Evolutionary conservation across 179 eudicot genomes (phyloP).

Genomic region (Carnegiea gigantea): DNA sequence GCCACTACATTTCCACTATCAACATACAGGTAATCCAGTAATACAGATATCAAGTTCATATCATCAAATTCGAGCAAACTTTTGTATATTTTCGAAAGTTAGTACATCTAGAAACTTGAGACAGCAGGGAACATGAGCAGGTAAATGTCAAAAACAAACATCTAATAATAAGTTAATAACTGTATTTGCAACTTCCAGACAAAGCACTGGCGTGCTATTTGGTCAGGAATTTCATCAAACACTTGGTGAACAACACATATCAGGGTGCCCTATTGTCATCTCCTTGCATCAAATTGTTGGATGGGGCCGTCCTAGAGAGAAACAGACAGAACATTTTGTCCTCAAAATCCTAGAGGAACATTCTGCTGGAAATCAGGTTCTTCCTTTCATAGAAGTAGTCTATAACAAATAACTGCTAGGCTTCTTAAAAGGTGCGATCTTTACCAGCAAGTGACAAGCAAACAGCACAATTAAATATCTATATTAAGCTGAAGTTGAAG

Average conservation of each 20-base stretch:
- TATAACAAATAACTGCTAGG: not conserved
- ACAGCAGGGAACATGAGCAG: too few relatives aligned
- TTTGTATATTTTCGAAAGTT: too few relatives aligned
- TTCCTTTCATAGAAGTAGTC: not conserved
- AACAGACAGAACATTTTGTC: not conserved
- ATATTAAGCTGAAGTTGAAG: not conserved
- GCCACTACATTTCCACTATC: constrained; percentile 17
- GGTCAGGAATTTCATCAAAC: not conserved
- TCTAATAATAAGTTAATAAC: too few relatives aligned
- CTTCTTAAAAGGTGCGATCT: not conserved
- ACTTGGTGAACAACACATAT: not conserved
- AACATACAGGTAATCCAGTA: not conserved
- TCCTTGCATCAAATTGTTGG: not conserved
- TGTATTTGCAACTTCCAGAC: too few relatives aligned
- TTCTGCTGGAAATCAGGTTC: not conserved
- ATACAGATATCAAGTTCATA: not conserved
- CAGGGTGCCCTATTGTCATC: not conserved
- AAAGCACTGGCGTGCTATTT: too few relatives aligned
- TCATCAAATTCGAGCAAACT: not conserved
- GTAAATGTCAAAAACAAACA: too few relatives aligned
- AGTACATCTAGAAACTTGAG: too few relatives aligned
- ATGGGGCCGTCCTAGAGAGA: not conserved
- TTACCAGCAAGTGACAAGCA: not conserved
- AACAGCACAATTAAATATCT: not conserved
- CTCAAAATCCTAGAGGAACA: not conserved